Evolutionary conservation across 371 early-diverging fungal species (phyloP).

Genomic region (Apophysomyces variabilis): DNA sequence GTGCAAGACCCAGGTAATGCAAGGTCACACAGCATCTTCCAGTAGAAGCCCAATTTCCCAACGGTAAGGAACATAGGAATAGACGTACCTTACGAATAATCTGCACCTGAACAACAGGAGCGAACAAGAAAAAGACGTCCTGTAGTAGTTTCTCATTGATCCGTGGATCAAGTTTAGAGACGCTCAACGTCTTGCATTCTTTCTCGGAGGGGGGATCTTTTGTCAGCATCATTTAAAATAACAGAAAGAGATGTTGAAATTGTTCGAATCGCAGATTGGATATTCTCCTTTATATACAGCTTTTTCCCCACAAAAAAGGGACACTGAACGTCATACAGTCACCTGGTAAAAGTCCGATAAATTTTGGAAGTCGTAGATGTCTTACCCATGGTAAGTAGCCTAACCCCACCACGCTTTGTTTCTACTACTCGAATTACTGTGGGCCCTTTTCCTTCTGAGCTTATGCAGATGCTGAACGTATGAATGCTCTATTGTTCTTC

Average conservation of each 20-base stretch:
- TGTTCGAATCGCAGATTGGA: not conserved
- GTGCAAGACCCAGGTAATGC: conserved; percentile 5
- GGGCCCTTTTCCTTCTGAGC: no score
- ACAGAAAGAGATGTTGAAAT: not conserved
- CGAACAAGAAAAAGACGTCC: conserved; percentile 65
- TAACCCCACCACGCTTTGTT: no score
- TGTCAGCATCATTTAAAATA: not conserved
- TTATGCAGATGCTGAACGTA: no score
- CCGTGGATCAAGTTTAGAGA: conserved; percentile 78
- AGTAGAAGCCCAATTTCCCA: not conserved
- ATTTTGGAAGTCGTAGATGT: no score
- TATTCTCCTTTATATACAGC: not conserved
- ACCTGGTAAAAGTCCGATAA: no score
- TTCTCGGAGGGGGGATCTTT: conserved; percentile 31
- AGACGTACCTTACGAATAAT: conserved; percentile 55
- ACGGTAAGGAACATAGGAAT: not conserved
- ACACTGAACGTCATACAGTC: not conserved
- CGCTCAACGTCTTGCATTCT: conserved; percentile 67
- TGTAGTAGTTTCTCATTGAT: conserved; percentile 67
- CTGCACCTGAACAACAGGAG: conserved; percentile 67
- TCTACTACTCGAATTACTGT: no score
- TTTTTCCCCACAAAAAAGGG: conserved; percentile 1
- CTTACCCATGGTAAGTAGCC: no score
- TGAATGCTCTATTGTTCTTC: no score
- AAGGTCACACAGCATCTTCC: not conserved